Base-by-base conservation (phyloP, 2,329 filamentous ascomycete species). In the Myriosclerotinia duriaeana region DNA sequence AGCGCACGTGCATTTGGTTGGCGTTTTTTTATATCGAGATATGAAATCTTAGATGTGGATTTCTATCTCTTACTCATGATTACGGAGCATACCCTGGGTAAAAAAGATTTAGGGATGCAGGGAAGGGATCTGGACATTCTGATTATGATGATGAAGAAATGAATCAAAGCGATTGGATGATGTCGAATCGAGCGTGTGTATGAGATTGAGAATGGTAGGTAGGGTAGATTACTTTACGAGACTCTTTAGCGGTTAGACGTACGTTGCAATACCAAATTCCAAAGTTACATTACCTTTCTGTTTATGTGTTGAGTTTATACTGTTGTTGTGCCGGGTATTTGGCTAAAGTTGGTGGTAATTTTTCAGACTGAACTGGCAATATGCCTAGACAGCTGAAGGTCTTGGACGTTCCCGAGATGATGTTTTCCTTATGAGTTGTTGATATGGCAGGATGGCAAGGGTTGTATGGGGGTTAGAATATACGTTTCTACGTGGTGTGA, bases 1-100 rank as follows among this genome's bases (percentile, higher is more conserved):
- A 73, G 70, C 71, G 68, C 68, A 66, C 63, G 72, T 74, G 70
- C 64, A 65, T 65, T 53, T 40, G 54, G 55, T 61, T 65, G 55
- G 64, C 64, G 64, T 65, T 65, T 60, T 60, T 65, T 44, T 44
- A 61, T 44, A 20, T 26, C n/a, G 62, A 64, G 64, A 61, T 36
- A 20, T 53, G 64, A 61, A 22, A 53, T 46, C 36, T 48, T 42
- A 61, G 55, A 65, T 65, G 46, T 53, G 64, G 46, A 65, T 65
- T 61, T 61, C 46, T 34, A 53, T 60, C 61, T 46, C 36, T 52
- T 48, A 61, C 9, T 60, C 26, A 61, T 61, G 64, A 65, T 61
- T 61, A 65, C 46, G 55, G 64, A 61, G 54, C 64, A 65, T 61
- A 53, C 54, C 55, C 64, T 65, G 46, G 26, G 52, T 44, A 7